Evolutionary conservation across 2,329 filamentous ascomycete genomes (phyloP).

Genomic region (Ophiostoma sp.): DNA sequence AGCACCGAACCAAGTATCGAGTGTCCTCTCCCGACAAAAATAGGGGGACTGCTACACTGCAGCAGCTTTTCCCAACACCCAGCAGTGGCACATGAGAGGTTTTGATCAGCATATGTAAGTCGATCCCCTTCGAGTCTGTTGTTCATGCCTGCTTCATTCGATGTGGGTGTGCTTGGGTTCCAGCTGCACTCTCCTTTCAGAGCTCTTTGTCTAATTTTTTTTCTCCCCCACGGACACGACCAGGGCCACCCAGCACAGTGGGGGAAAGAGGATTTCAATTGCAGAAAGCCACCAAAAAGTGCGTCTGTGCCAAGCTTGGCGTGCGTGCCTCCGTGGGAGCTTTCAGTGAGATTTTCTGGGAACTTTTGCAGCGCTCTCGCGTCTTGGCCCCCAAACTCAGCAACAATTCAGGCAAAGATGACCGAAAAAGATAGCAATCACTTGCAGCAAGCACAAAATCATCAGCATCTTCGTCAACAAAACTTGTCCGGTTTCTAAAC

Average conservation of each 20-base stretch:
- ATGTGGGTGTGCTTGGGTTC: background rate
- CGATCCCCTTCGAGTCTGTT: background rate
- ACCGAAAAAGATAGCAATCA: background rate
- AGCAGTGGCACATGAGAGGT: background rate
- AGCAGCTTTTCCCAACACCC: background rate
- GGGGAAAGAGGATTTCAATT: background rate
- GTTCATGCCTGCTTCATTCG: background rate
- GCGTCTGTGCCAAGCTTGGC: slow-evolving; percentile 10
- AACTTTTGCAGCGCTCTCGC: background rate
- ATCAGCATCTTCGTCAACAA: background rate
- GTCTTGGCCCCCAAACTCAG: background rate
- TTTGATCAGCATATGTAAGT: background rate
- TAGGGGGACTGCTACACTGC: background rate
- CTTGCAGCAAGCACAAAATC: background rate
- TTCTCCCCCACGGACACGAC: slow-evolving; percentile 6
- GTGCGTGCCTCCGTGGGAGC: background rate
- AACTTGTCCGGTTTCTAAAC: background rate
- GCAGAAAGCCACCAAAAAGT: background rate
- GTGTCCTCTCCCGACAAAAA: background rate
- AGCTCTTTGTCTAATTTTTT: background rate
- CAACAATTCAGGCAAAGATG: background rate
- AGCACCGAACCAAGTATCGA: background rate
- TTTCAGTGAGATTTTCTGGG: background rate
- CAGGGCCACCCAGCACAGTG: background rate
- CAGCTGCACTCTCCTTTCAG: background rate